Percentiles rank a stretch among this genome's conserved stretches.
Evolutionary conservation across 805 yeast species (phyloP).

Genomic region (Sugiyamaella chiloensis): DNA sequence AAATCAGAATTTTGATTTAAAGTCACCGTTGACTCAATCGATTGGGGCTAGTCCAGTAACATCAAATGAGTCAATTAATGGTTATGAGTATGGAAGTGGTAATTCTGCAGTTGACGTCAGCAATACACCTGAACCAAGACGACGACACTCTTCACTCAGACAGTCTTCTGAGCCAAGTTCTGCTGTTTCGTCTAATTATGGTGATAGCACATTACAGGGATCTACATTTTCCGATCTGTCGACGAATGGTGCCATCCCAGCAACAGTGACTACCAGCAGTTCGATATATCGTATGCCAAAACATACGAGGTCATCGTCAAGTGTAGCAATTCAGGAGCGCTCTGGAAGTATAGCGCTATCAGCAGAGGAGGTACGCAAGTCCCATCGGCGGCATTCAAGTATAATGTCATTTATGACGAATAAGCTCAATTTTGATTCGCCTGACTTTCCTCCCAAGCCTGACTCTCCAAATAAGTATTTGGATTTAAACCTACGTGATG

Average conservation of each 20-base stretch:
- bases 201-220: constrained; percentile 1
- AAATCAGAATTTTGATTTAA: not conserved
- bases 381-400: constrained; percentile 25
- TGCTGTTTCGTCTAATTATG: constrained; percentile 1
- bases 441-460: not conserved
- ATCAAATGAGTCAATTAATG: too few relatives aligned
- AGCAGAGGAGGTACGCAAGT: constrained; percentile 9
- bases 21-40: too few relatives aligned
- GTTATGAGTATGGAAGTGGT: not conserved
- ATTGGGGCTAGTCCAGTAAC: too few relatives aligned
- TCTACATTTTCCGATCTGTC: not conserved
- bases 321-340: constrained; percentile 8
- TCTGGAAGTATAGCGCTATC: not conserved
- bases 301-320: constrained; percentile 21
- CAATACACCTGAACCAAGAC: not conserved
- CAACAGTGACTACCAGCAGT: not conserved
- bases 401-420: constrained; percentile 18
- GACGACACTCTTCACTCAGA: not conserved
- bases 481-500: constrained; percentile 2
- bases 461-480: constrained; percentile 2
- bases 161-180: constrained; percentile 1
- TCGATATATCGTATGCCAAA: constrained; percentile 10
- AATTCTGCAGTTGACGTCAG: not conserved
- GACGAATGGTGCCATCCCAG: not conserved
- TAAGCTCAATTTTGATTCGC: constrained; percentile 3